Evolutionary conservation across 2,329 filamentous ascomycete species (phyloP), one percentile per base, ranked within the genome.

Genomic region (Fusarium aywerte): DNA sequence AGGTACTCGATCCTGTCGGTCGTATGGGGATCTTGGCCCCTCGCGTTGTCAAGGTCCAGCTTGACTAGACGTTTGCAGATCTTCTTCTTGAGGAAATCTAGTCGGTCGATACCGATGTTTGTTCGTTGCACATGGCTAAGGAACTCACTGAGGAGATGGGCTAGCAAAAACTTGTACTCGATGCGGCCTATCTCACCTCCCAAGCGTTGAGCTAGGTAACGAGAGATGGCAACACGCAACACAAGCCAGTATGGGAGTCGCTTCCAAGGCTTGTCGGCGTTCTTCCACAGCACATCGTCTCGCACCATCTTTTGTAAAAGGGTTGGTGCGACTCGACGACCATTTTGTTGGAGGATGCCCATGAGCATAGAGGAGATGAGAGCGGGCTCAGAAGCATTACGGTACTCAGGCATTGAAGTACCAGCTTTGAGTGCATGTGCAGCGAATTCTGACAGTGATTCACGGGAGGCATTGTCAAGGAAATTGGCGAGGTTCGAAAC

Each of bases 161-260:
- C 81, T 21, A 89, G 79, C 15, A 90, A 68, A 21, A 84, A 79
- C 68, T 91, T 91, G 80, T 89, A 91, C 38, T 82, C 78, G 1
- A 82, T 49, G 13, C 70, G 70, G 6, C 63, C 72, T 56, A 52
- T 36, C 18, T 71, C 68, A 2, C 65, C 63, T 3, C 82, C 76
- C 1, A 72, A 43, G 68, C 65, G 4, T 80, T 83, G 12, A 12
- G 15, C 78, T 0, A 91, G 77, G 9, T 83, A 79, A 1, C 88
- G 82, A 44, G 88, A 83, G 3, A 87, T 71, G 0, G 81, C 80
- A 9, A 92, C 88, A 1, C 88, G 85, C 15, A 91, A 73, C 1
- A 88, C 78, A 0, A 92, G 82, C 84, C 88, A 92, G 49, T 85
- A 82, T 0, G 89, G 84, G 6, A 84, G 83, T 36, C 90, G 78